Evolutionary conservation across 2,329 filamentous ascomycete genomes (phyloP), one percentile per base, ranked within the genome.

Genomic region (Aureobasidium leucospermi): DNA sequence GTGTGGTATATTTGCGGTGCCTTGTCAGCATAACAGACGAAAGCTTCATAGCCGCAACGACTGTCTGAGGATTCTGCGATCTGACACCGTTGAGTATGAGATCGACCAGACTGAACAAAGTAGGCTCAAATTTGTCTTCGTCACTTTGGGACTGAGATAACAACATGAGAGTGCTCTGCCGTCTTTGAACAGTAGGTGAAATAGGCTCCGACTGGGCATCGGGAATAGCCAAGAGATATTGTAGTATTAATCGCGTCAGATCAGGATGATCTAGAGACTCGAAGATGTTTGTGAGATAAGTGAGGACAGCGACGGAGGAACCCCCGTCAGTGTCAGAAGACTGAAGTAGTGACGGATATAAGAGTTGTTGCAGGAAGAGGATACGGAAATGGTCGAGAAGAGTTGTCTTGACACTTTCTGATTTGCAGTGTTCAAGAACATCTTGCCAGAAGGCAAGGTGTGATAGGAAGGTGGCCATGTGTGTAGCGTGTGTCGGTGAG

Each of bases 401-500:
- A 0, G 92, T 96, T 65, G 90, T 90, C 71, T 93, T 94, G 66
- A 99, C 90, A 70, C 97, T 93, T 1, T 86, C 80, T 3, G 93
- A 97, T 67, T 86, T 85, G 76, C 94, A 99, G 73, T 97, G 93
- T 71, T 97, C 94, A 62, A 99, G 78, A 36, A 96, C 92, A 72
- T 99, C 94, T 75, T 99, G 94, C 94, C 94, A 99, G 70, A 99
- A 99, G 6, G 95, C 79, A 51, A 99, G 81, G 70, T 97, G 95
- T 0, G 94, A 96, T 43, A 99, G 80, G 68, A 99, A 99, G 0
- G 92, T 96, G 58, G 93, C 86, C 68, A 97, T 83, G 67, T 96
- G 90, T n/a, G 85, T 82, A 67, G 90, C 88, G 63, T 95, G 91
- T 61, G 90, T 85, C 1, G 82, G 78, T 2, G 87, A 85, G 70